Base-by-base conservation (phyloP, 164 flowering plant species). In the Liriodendron chinense region DNA sequence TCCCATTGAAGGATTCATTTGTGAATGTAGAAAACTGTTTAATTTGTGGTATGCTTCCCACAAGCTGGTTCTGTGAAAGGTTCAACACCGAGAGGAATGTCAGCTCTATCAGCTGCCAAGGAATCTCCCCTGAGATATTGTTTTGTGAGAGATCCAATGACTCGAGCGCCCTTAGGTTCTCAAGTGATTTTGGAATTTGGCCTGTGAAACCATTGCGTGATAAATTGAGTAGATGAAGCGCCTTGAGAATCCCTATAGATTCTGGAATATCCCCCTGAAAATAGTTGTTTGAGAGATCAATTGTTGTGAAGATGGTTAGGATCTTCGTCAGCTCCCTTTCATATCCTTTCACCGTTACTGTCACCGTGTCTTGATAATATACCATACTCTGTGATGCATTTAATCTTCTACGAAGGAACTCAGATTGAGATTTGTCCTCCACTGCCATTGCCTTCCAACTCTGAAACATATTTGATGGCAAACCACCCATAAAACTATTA, bases 401-500 rank as follows among this genome's bases (percentile, higher is more conserved):
- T 34, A 34, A 7, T 0, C 43, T 34, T 34, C 26, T 12, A 23
- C 13, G 3, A 10, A 1, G 2, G 24, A 24, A 16, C 16, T 64
- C 9, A 22, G 67, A 64, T 26, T 34, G 28, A 20, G 21, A 14
- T 26, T 18, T 61, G 53, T 74, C 47, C 16, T 26, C 43, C 7
- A 6, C 70, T 8, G 9, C 26, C 76, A 76, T 70, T 63, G 85
- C 85, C 62, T 48, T 74, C 92, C 89, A 89, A 0, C 69, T 73
- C 7, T 9, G 1, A 0, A 91, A 65, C 67, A 71, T 74, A n/a
- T 48, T 34, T 1, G 21, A 26, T 1, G 81, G 78, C 8, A 89
- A 21, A 1, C 7, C 14, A 3, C 92, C 96, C 23, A 7, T 78
- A 70, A 91, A 87, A 9, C 80, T 72, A 74, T 88, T 91, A 10